These are phyloP conservation scores for Amylocystis lapponica DNA, from an alignment of 768 basidiomycete genomes.

Conservation along the genomic window DNA sequence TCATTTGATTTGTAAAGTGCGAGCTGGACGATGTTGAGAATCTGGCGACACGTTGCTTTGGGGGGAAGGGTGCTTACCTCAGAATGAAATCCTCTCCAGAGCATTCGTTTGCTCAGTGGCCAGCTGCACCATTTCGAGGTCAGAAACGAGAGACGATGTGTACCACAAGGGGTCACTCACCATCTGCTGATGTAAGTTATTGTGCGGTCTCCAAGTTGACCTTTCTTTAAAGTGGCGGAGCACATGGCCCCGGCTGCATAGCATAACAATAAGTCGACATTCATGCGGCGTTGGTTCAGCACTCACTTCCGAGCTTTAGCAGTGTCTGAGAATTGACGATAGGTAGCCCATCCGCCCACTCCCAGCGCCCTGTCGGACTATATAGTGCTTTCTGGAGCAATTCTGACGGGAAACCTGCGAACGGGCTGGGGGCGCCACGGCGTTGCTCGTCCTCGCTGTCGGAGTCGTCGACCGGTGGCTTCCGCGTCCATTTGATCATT, in stretches of 20 bases:
- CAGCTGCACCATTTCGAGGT: constrained; percentile 5
- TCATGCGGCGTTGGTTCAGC: no score
- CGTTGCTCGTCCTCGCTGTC: no score
- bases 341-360: constrained; percentile 1
- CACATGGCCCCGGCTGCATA: background rate
- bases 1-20: constrained; percentile 41
- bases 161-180: constrained; percentile 1
- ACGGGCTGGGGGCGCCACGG: no score
- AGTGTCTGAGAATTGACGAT: background rate
- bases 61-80: constrained; percentile 31
- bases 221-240: constrained; percentile 5
- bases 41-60: background rate
- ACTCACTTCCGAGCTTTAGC: constrained; percentile 1
- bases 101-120: background rate
- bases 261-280: background rate
- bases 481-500: background rate
- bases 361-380: constrained; percentile 3
- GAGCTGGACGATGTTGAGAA: constrained; percentile 31
- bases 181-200: constrained; percentile 11
- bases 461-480: no score
- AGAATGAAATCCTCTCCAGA: constrained; percentile 35
- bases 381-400: background rate
- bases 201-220: background rate
- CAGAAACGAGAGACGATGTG: background rate
- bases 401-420: background rate